Percentiles rank a stretch among this genome's conserved stretches.
Conservation (phyloP, 495 filamentous ascomycete genomes). For the Choiromyces venosus region DNA sequence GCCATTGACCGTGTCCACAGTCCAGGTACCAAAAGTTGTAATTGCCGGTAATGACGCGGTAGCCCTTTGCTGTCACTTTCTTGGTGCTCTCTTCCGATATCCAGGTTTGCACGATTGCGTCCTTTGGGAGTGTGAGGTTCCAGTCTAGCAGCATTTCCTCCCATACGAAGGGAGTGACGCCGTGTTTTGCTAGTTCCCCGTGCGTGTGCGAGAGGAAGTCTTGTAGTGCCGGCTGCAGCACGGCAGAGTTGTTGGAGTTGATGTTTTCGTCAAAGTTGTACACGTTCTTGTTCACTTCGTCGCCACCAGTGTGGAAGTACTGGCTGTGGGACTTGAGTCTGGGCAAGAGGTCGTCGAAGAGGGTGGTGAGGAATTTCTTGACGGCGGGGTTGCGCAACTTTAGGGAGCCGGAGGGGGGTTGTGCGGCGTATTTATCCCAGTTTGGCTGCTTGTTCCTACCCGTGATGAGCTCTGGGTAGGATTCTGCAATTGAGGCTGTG, state of each 20-base stretch:
- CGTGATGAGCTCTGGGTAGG: slow-evolving; percentile 67
- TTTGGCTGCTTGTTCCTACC: slow-evolving; percentile 62
- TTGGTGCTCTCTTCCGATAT: slow-evolving; percentile 53
- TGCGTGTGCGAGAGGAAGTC: slow-evolving; percentile 64
- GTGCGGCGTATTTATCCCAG: slow-evolving; percentile 61
- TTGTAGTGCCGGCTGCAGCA: slow-evolving; percentile 67
- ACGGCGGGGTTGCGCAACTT: slow-evolving; percentile 66
- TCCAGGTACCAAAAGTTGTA: slow-evolving; percentile 81
- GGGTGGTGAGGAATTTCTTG: slow-evolving; percentile 59
- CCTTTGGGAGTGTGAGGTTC: slow-evolving; percentile 61
- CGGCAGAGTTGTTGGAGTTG: slow-evolving; percentile 52
- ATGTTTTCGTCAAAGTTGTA: slow-evolving; percentile 68
- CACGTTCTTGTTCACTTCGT: slow-evolving; percentile 70
- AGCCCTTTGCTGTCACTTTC: slow-evolving; percentile 53
- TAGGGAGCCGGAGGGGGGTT: slow-evolving; percentile 71
- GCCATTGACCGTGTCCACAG: slow-evolving; percentile 68
- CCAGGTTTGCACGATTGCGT: slow-evolving; percentile 71
- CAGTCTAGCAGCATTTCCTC: slow-evolving; percentile 74
- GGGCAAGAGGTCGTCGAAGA: slow-evolving; percentile 68
- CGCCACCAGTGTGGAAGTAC: slow-evolving; percentile 79
- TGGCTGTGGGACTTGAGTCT: slow-evolving; percentile 58
- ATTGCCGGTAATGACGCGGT: slow-evolving; percentile 65
- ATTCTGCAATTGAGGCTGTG: slow-evolving; percentile 57
- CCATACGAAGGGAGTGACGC: slow-evolving; percentile 68
- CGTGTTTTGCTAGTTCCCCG: slow-evolving; percentile 51